A percentile compares a stretch with the other conserved stretches of the same genome.
Evolutionary conservation across 768 basidiomycete genomes (phyloP).

Genomic region (Hericium rajendrae): DNA sequence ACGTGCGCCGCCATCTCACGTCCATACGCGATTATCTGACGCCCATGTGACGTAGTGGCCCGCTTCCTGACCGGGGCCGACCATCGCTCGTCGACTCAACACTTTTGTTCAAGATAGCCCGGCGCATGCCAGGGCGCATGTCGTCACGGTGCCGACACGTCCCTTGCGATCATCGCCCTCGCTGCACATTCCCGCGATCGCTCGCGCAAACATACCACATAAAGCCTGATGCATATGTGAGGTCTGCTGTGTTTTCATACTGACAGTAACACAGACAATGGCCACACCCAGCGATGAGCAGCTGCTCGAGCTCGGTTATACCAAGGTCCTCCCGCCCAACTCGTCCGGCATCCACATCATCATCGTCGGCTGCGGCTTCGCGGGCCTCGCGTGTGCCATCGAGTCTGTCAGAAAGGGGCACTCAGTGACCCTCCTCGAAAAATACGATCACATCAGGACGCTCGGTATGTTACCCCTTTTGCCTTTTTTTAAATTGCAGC

Average conservation of each 20-base stretch:
- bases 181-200: too few species aligned
- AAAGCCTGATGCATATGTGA: too few species aligned
- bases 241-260: too few species aligned
- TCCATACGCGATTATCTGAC: too few species aligned
- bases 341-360: slow-evolving; percentile 13
- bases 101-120: not conserved
- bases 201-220: too few species aligned
- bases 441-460: slow-evolving; percentile 10
- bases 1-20: too few species aligned
- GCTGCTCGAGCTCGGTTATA: not conserved
- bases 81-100: not conserved
- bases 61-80: not conserved
- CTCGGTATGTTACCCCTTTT: slow-evolving; percentile 9
- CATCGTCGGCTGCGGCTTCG: slow-evolving; percentile 19
- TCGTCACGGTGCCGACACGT: not conserved
- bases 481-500: not conserved
- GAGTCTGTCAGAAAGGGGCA: slow-evolving; percentile 17
- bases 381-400: slow-evolving; percentile 22
- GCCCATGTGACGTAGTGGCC: too few species aligned
- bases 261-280: too few species aligned
- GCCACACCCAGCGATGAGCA: not conserved
- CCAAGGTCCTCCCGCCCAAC: not conserved
- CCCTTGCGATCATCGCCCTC: not conserved
- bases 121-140: not conserved
- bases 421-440: slow-evolving; percentile 17